A percentile compares a stretch with the other conserved stretches of the same genome.
These are phyloP conservation scores for Fragilaria crotonensis DNA, from an alignment of 108 stramenopile species.

Conservation along the genomic window DNA sequence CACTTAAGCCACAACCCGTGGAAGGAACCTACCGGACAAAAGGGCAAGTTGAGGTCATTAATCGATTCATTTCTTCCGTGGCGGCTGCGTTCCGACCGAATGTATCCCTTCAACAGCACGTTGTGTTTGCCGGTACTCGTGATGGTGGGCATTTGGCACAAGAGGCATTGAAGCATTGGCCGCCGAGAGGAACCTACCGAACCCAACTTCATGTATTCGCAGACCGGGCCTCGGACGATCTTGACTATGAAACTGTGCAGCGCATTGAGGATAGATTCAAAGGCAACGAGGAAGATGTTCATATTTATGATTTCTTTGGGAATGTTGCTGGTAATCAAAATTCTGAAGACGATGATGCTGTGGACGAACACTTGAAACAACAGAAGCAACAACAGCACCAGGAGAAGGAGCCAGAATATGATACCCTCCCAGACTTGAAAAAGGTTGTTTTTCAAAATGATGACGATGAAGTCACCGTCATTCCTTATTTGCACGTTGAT, in stretches of 20 bases:
- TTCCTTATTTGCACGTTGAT: constrained; percentile 55
- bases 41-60: constrained; percentile 41
- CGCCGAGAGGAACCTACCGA: constrained; percentile 31
- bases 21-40: constrained; percentile 48
- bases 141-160: constrained; percentile 50
- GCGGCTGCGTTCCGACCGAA: constrained; percentile 41
- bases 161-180: constrained; percentile 44
- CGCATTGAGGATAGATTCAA: constrained; percentile 36
- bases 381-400: not conserved
- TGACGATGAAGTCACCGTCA: constrained; percentile 34
- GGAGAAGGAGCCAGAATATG: not conserved
- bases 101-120: constrained; percentile 30
- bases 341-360: constrained; percentile 38
- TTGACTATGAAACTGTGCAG: constrained; percentile 37
- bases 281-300: constrained; percentile 25
- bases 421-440: constrained; percentile 1
- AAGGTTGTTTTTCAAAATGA: constrained; percentile 19
- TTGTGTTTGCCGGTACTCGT: constrained; percentile 35
- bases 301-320: constrained; percentile 41
- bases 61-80: constrained; percentile 40
- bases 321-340: constrained; percentile 32
- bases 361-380: constrained; percentile 7
- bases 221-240: constrained; percentile 17
- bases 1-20: constrained; percentile 11
- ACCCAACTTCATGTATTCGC: constrained; percentile 43